These are phyloP conservation scores for Phlebiopsis gigantea DNA, from an alignment of 768 basidiomycete genomes.

Conservation along the genomic window DNA sequence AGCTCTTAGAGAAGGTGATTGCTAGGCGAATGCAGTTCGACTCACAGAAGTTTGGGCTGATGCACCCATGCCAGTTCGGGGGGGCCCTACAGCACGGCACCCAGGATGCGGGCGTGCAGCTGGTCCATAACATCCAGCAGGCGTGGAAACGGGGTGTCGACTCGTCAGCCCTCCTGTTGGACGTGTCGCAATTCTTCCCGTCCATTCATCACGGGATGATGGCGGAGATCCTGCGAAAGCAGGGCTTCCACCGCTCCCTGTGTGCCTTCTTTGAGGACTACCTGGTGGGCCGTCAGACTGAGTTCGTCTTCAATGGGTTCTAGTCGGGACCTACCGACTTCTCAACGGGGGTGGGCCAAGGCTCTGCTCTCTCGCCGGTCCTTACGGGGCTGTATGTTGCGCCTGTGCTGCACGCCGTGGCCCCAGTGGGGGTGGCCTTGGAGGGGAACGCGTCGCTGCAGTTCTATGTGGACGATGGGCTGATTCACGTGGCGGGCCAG, in stretches of 20 bases:
- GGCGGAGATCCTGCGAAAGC: slow-evolving; percentile 1
- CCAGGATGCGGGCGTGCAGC: slow-evolving; percentile 13
- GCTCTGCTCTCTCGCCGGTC: slow-evolving; percentile 14
- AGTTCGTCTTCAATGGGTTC: slow-evolving; percentile 9
- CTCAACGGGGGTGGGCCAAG: slow-evolving; percentile 12
- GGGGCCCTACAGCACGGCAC: slow-evolving; percentile 17
- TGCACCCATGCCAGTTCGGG: slow-evolving; percentile 20
- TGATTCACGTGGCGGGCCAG: slow-evolving; percentile 2
- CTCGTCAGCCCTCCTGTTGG: slow-evolving; percentile 14
- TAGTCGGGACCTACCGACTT: slow-evolving; percentile 1
- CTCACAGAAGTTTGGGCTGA: slow-evolving; percentile 9
- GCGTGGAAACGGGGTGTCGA: slow-evolving; percentile 1
- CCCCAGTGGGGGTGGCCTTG: not conserved
- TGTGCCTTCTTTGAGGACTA: slow-evolving; percentile 13
- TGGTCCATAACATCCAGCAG: slow-evolving; percentile 13
- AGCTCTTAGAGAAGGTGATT: slow-evolving; percentile 20
- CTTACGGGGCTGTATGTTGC: slow-evolving; percentile 14
- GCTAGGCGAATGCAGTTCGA: slow-evolving; percentile 16
- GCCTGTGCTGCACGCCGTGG: slow-evolving; percentile 1
- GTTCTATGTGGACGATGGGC: slow-evolving; percentile 18
- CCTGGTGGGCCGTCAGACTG: slow-evolving; percentile 8
- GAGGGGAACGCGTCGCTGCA: not conserved
- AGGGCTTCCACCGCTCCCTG: slow-evolving; percentile 10
- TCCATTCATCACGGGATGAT: slow-evolving; percentile 10
- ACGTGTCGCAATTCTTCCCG: slow-evolving; percentile 18